These are phyloP conservation scores for Cercophora sp. DNA, from an alignment of 495 filamentous ascomycete genomes.

Conservation along the genomic window DNA sequence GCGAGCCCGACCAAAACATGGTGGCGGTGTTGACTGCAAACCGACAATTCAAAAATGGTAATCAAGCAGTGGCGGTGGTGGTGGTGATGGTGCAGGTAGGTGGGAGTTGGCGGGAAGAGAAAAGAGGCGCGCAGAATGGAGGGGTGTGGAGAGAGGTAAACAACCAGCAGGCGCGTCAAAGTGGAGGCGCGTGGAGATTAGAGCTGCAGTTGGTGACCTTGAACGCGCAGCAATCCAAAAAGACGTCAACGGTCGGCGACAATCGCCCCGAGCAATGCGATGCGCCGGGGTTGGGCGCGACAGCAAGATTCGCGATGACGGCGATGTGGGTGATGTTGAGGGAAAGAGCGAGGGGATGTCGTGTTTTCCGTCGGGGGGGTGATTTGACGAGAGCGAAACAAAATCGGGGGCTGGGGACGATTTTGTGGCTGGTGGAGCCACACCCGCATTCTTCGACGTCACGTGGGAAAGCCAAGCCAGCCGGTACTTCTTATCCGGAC, in stretches of 20 bases:
- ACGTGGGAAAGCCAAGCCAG: too few relatives aligned
- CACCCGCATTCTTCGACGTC: conserved; percentile 8
- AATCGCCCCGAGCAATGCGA: conserved; percentile 14
- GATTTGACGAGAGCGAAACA: too few relatives aligned
- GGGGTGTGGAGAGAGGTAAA: conserved; percentile 28
- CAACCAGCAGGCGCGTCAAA: too few relatives aligned
- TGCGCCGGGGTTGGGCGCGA: conserved; percentile 19
- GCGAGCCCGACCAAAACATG: conserved; percentile 98
- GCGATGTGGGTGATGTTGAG: conserved; percentile 19
- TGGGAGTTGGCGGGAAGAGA: conserved; percentile 26
- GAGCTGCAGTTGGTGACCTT: neutral
- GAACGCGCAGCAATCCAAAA: conserved; percentile 8
- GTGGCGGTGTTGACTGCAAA: conserved; percentile 40
- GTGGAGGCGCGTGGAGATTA: conserved; percentile 21
- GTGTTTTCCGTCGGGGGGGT: conserved; percentile 4
- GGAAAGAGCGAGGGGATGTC: conserved; percentile 14
- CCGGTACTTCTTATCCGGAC: too few relatives aligned
- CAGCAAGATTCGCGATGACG: conserved; percentile 15
- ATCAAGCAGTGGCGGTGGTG: conserved; percentile 16
- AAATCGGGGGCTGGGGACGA: too few relatives aligned
- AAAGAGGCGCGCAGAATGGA: conserved; percentile 38
- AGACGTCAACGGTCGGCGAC: neutral
- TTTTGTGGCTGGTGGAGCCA: too few relatives aligned
- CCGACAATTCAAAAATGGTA: too few relatives aligned
- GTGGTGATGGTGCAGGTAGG: conserved; percentile 7